Conservation (phyloP, 2,329 filamentous ascomycete species). For the Fusarium torreyae region DNA sequence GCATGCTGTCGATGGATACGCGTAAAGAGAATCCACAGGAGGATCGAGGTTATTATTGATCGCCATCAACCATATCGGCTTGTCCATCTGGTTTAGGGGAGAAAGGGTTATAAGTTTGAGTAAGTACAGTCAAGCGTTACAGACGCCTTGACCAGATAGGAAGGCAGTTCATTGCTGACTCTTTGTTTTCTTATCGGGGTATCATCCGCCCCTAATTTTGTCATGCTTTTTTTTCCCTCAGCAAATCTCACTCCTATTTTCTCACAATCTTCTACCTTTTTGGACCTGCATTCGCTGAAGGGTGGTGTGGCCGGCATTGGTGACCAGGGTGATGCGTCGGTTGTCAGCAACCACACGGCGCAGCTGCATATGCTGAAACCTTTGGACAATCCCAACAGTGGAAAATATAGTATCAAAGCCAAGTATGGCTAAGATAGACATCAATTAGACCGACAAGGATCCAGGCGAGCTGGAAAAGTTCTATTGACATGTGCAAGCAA, state of each 20-base stretch:
- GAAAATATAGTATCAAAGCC: background rate
- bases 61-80: too few relatives aligned
- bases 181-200: background rate
- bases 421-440: background rate
- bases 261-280: background rate
- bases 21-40: background rate
- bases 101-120: background rate
- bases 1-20: background rate
- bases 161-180: background rate
- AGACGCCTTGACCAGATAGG: background rate
- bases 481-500: background rate
- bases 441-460: background rate
- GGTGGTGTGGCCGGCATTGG: background rate
- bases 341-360: background rate
- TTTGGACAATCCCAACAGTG: background rate
- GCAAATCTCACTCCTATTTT: too few relatives aligned
- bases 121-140: background rate
- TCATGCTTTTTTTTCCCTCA: background rate
- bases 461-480: background rate
- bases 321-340: background rate
- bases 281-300: background rate
- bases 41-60: too few relatives aligned
- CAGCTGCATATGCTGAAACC: background rate
- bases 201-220: background rate
- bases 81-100: too few relatives aligned